Base-by-base conservation (phyloP, 202 grass and related monocot genomes). In the Bolboschoenoplectus hybrid region DNA sequence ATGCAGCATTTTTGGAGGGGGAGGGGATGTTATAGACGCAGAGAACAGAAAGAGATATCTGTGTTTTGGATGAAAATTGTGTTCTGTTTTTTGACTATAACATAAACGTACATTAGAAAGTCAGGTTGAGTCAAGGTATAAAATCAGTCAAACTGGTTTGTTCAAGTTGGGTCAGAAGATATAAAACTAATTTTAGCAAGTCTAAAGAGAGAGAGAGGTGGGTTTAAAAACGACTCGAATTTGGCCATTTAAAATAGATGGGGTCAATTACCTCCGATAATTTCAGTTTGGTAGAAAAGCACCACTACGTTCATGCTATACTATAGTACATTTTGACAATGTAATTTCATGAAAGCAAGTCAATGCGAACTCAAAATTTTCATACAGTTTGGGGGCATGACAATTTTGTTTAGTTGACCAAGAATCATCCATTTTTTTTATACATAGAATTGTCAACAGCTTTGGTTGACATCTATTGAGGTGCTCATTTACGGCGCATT, bases 391-490 rank as follows among this genome's bases (percentile, higher is more conserved):
- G 82, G 82, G 65, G 65, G 34, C 41, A 71, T 84, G 63, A 35
- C 63, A 67, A n/a, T 68, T 84, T 84, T 70, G 47, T 55, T 84
- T 71, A 53, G 6, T 70, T 84, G 82, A 58, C 43, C 49, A 67
- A 50, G 45, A 71, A 13, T 26, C 34, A 55, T 84, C 13, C 51
- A 39, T 78, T 84, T 3, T 40, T 40, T 71, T 84, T 84, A 70
- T 69, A 68, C 16, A 44, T 40, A 35, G 56, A 84, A 44, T 0
- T 3, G 65, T 71, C 34, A 70, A 70, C 47, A 34, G 13, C 53
- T 69, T 16, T 84, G 19, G 47, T 84, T 70, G 46, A 84, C 46
- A 64, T 71, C 56, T 19, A 9, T 84, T 84, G 50, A 69, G 39
- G 1, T 41, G 6, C 5, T 58, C 16, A 60, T 40, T 79, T 60